These are phyloP conservation scores for Trichophyton verrucosum DNA, from an alignment of 2,329 filamentous ascomycete genomes.

Conservation along the genomic window DNA sequence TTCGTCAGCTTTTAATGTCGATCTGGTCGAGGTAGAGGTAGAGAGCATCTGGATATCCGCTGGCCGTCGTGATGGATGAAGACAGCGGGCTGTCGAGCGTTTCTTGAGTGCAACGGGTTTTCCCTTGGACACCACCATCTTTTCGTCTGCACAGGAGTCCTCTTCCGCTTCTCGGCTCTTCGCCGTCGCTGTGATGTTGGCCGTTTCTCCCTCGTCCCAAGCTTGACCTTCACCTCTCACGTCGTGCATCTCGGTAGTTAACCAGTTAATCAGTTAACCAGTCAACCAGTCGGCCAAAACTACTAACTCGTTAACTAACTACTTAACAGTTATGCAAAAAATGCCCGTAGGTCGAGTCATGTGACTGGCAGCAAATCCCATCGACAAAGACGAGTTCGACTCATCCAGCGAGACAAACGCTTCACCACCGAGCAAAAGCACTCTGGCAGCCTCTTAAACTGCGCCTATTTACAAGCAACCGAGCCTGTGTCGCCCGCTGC, in stretches of 20 bases:
- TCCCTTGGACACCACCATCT: neutral
- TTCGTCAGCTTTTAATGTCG: neutral
- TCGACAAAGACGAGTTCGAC: neutral
- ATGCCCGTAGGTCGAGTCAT: neutral
- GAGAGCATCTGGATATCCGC: conserved; percentile 12
- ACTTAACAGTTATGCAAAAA: no score
- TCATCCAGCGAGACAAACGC: neutral
- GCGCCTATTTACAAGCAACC: neutral
- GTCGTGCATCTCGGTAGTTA: no score
- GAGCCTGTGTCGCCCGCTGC: neutral
- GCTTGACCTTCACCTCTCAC: no score
- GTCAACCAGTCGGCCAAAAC: no score
- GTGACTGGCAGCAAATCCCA: neutral
- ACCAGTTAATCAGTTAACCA: no score
- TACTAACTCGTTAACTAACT: no score
- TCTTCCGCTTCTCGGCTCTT: neutral
- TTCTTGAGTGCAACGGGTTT: neutral
- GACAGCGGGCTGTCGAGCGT: neutral
- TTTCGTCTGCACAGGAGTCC: neutral
- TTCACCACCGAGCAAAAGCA: neutral
- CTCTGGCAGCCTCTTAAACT: neutral
- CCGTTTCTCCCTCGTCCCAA: no score
- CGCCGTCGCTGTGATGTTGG: neutral
- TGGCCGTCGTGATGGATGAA: conserved; percentile 7
- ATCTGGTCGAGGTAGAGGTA: neutral